Percentiles rank a stretch among this genome's conserved stretches.
Evolutionary conservation across 192 early-diverging fungal species (phyloP).

Genomic region (Coemansia sp.): DNA sequence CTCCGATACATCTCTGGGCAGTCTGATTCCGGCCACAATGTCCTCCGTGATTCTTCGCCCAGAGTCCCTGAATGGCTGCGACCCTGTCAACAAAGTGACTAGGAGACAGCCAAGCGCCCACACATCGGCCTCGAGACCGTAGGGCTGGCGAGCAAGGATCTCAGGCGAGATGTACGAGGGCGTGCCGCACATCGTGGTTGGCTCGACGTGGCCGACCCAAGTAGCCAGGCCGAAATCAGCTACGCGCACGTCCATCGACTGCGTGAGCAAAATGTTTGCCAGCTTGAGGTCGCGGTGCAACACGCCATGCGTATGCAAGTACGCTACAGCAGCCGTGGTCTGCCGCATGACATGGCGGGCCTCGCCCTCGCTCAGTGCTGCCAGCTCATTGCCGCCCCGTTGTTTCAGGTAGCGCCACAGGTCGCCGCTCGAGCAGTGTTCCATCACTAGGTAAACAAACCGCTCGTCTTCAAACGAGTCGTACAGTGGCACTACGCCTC

Average conservation of each 20-base stretch:
- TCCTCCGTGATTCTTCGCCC: slow-evolving; percentile 37
- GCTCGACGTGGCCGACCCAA: slow-evolving; percentile 58
- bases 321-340: slow-evolving; percentile 61
- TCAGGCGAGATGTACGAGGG: slow-evolving; percentile 82
- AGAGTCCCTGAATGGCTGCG: slow-evolving; percentile 67
- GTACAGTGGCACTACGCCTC: slow-evolving; percentile 59
- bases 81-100: slow-evolving; percentile 72
- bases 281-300: slow-evolving; percentile 80
- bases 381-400: slow-evolving; percentile 17
- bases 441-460: slow-evolving; percentile 76
- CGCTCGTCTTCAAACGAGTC: slow-evolving; percentile 71
- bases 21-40: slow-evolving; percentile 48
- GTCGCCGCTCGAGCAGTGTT: slow-evolving; percentile 60
- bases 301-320: slow-evolving; percentile 67
- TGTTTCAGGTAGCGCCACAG: slow-evolving; percentile 49
- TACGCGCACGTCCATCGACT: slow-evolving; percentile 61
- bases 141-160: slow-evolving; percentile 70
- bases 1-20: slow-evolving; percentile 60
- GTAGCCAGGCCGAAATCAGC: slow-evolving; percentile 81
- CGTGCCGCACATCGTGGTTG: slow-evolving; percentile 78
- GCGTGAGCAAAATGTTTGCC: slow-evolving; percentile 69
- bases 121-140: slow-evolving; percentile 71
- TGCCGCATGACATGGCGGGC: slow-evolving; percentile 60
- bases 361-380: slow-evolving; percentile 62
- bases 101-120: slow-evolving; percentile 82